Evolutionary conservation across 768 basidiomycete genomes (phyloP).

Genomic region (Trametes sanguinea): DNA sequence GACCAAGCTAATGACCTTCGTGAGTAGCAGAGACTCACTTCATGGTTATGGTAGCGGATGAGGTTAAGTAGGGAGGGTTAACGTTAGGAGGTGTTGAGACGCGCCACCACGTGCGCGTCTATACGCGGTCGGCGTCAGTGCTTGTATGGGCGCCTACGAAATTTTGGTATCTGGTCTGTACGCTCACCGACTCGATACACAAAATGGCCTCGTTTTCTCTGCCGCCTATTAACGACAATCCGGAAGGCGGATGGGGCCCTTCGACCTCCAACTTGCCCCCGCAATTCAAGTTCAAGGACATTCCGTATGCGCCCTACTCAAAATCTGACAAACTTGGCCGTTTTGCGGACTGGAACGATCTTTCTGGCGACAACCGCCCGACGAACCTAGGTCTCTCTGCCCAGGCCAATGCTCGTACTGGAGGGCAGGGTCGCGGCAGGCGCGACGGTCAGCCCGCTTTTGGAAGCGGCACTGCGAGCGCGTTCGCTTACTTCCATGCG

Average conservation of each 20-base stretch:
- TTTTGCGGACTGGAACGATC: conserved; percentile 96
- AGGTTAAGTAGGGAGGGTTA: background rate
- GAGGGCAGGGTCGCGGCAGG: conserved; percentile 53
- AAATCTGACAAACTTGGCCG: conserved; percentile 98
- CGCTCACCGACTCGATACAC: conserved; percentile 14
- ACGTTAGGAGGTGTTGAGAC: background rate
- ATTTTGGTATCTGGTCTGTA: conserved; percentile 21
- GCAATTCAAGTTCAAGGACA: conserved; percentile 97
- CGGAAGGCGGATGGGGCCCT: conserved; percentile 91
- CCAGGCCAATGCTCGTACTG: conserved; percentile 51
- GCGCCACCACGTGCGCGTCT: conserved; percentile 22
- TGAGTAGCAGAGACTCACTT: conserved; percentile 53
- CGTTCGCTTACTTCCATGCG: conserved; percentile 96
- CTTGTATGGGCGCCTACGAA: conserved; percentile 15
- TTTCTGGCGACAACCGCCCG: conserved; percentile 64
- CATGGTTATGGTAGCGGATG: conserved; percentile 44
- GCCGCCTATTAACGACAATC: conserved; percentile 87
- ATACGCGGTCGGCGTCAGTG: background rate
- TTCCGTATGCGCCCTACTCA: conserved; percentile 97
- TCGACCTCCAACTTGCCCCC: conserved; percentile 82
- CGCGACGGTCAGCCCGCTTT: conserved; percentile 83
- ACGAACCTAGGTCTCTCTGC: conserved; percentile 47
- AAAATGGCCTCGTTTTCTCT: conserved; percentile 80
- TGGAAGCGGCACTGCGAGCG: conserved; percentile 86
- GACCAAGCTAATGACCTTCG: background rate